Percentiles rank a stretch among this genome's conserved stretches.
Evolutionary conservation across 768 basidiomycete genomes (phyloP).

Genomic region (Kwoniella europaea): DNA sequence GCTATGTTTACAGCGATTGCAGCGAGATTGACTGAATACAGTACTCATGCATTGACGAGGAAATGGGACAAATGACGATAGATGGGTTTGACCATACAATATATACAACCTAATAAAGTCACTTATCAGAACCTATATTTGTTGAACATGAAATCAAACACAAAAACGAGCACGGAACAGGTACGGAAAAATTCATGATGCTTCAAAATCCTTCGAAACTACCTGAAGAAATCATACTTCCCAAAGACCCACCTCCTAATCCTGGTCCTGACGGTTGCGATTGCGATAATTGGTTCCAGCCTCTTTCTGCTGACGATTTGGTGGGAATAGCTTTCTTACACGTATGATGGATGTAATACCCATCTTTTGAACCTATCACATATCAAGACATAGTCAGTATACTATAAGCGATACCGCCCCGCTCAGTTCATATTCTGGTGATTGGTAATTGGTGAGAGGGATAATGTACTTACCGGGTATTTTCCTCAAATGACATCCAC

Average conservation of each 20-base stretch:
- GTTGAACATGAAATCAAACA: no score
- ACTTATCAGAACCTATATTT: no score
- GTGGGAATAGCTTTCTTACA: slow-evolving; percentile 2
- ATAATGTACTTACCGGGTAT: slow-evolving; percentile 11
- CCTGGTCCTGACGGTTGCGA: slow-evolving; percentile 1
- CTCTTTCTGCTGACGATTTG: background rate
- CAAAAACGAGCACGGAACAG: background rate
- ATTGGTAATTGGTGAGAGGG: background rate
- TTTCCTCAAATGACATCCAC: slow-evolving; percentile 16
- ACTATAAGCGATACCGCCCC: no score
- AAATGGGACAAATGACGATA: no score
- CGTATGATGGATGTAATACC: slow-evolving; percentile 19
- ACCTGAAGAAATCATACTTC: slow-evolving; percentile 13
- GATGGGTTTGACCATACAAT: background rate
- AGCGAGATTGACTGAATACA: background rate
- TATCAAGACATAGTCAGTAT: no score
- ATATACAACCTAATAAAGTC: background rate
- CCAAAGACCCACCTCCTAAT: background rate
- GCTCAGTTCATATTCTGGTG: no score
- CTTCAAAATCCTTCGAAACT: slow-evolving; percentile 3
- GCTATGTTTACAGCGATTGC: background rate
- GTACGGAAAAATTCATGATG: background rate
- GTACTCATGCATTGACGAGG: background rate
- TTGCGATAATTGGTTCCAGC: slow-evolving; percentile 8
- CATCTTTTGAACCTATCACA: slow-evolving; percentile 19